Base-by-base conservation (phyloP, 192 early-diverging fungal genomes). In the Linnemannia schmuckeri region DNA sequence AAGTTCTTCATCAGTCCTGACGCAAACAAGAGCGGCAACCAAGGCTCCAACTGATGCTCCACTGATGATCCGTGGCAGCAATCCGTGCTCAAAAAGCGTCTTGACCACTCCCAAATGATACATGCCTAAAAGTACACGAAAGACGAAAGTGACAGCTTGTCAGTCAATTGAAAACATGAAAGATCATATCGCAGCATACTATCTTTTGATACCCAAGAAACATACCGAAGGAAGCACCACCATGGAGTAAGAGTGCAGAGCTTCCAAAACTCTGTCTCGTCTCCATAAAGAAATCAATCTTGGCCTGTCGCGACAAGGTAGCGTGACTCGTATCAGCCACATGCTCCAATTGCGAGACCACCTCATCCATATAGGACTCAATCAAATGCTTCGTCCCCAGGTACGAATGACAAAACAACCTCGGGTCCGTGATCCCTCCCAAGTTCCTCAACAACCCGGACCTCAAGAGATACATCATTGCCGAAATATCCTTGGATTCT, bases 41-140 rank as follows among this genome's bases (percentile, higher is more conserved):
- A 96, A 76, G 4, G 95, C 94, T 35, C 95, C 94, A 30, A 95
- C 92, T 33, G 93, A 93, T 13, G 93, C 93, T n/a, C 96, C 95
- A 78, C 93, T 92, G 66, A 96, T 95, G 54, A 96, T 94, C 22
- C 94, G 88, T 17, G 96, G 96, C 54, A 96, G 78, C 5, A 95
- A 70, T 0, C 89, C 88, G 74, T 93, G 88, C 57, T 94, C 92
- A 75, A 90, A 89, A 22, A 96, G 89, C 1, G 96, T 92, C 84
- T 96, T 95, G 22, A 95, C 93, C 4, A 96, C 96, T 35, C 96
- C 96, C n/a, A 96, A 75, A 84, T 96, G 95, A 78, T 92, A 94
- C 72, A 96, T 83, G 0, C 94, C 94, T 94, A 79, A 3, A 78
- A 20, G 18, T 33, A 17, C 72, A 85, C n/a, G 24, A 33, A 66